Evolutionary conservation across 2,329 filamentous ascomycete species (phyloP), one percentile per base, ranked within the genome.

Genomic region (Cucurbitaria berberidis): DNA sequence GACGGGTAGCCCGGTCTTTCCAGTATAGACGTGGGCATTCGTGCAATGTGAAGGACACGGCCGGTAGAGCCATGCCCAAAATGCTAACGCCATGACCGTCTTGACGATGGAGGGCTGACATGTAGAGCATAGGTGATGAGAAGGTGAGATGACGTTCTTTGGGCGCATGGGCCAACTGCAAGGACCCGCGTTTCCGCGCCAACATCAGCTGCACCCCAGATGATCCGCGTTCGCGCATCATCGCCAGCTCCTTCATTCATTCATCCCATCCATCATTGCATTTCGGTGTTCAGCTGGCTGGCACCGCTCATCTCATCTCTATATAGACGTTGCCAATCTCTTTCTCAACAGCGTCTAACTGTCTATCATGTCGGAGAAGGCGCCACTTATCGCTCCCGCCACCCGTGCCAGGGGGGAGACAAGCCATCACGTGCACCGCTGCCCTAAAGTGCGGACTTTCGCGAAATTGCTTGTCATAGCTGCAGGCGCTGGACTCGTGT

Each of bases 261-360:
- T 49, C 45, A 42, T 49, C 47, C 45, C 34, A 43, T 39, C 49
- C 55, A 55, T 48, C 52, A 53, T 44, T 21, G 6, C 40, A 41
- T 39, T 42, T 46, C 32, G 53, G 42, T 65, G 62, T 48, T 59
- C 64, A 65, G 62, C 62, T 62, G 64, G 63, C 64, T 67, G 63
- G 53, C 57, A 63, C 60, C 50, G 8, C 32, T 26, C 27, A 30
- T 43, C 8, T 21, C 36, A 45, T 40, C 30, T 30, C 8, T 26
- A 27, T 38, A 15, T 48, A 24, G 29, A 27, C 11, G n/a, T 16
- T 27, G 7, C 9, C 16, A 39, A 10, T 13, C 16, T n/a, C 19
- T 16, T 11, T 18, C 1, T n/a, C 45, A 42, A 46, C 5, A 21
- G 32, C 32, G 16, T 34, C n/a, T 26, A 22, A 10, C 41, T 16